These are phyloP conservation scores for Glycine soja DNA, from an alignment of 306 rosid species.

Conservation along the genomic window DNA sequence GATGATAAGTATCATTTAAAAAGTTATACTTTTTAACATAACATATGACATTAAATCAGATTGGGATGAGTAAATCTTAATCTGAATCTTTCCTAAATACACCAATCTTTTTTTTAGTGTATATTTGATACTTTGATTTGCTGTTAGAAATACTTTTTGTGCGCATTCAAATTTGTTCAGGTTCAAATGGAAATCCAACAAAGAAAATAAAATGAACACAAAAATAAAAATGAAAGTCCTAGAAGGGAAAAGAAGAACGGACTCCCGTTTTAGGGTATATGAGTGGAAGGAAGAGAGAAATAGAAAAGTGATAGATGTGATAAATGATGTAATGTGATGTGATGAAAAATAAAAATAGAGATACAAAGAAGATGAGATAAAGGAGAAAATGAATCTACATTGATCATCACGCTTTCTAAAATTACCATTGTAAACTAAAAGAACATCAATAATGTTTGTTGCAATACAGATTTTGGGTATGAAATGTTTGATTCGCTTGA, in stretches of 20 bases:
- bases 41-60: too few species aligned
- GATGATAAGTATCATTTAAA: too few species aligned
- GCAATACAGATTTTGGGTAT: conserved; percentile 7
- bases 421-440: neutral
- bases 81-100: too few species aligned
- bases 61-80: too few species aligned
- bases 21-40: too few species aligned
- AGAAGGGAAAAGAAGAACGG: neutral
- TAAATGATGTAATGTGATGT: neutral
- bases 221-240: too few species aligned
- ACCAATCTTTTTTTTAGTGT: too few species aligned
- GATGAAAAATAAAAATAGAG: neutral
- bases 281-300: neutral
- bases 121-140: too few species aligned
- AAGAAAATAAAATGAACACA: too few species aligned
- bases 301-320: neutral
- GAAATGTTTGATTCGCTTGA: conserved; percentile 17
- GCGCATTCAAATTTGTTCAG: too few species aligned
- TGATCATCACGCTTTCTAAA: neutral
- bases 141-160: too few species aligned
- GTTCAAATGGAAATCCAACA: too few species aligned
- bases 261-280: neutral
- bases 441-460: neutral
- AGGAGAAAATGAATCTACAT: neutral
- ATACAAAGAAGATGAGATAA: neutral